These are phyloP conservation scores for Alternaria burnsii DNA, from an alignment of 2,329 filamentous ascomycete genomes.

Conservation along the genomic window DNA sequence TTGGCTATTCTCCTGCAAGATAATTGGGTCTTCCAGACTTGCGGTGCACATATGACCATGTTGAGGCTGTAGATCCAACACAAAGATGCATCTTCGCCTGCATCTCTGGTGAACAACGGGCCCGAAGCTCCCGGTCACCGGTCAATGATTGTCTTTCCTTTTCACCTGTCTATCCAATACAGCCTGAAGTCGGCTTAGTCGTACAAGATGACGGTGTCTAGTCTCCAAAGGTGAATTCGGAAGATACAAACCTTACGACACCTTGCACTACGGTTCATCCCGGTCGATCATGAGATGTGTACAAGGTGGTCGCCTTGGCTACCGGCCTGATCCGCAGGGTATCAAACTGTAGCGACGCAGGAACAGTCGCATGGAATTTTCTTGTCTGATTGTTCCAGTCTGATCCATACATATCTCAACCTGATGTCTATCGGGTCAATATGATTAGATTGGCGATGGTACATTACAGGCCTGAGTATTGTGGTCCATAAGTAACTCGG, in stretches of 20 bases:
- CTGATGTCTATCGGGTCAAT: no score
- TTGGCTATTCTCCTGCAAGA: constrained; percentile 3
- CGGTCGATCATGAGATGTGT: background rate
- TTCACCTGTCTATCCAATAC: background rate
- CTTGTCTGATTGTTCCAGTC: background rate
- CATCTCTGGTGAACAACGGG: constrained; percentile 15
- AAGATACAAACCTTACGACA: background rate
- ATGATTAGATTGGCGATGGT: no score
- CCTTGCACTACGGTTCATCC: background rate
- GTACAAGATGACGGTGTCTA: background rate
- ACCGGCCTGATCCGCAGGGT: background rate
- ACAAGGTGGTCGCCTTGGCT: background rate
- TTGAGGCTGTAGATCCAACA: constrained; percentile 3
- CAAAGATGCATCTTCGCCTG: constrained; percentile 10
- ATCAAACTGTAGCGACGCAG: background rate
- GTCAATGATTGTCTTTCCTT: background rate
- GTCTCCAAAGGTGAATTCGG: background rate
- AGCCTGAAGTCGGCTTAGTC: background rate
- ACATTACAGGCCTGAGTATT: no score
- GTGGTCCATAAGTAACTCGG: background rate
- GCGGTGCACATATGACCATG: constrained; percentile 4
- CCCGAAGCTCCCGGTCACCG: background rate
- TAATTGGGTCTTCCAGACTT: constrained; percentile 10
- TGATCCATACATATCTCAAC: no score
- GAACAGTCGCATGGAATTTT: background rate